Evolutionary conservation across 225 moss, liverwort and hornwort species (phyloP), one percentile per base, ranked within the genome.

Genomic region (Bryoerythrophyllum caledonicum): DNA sequence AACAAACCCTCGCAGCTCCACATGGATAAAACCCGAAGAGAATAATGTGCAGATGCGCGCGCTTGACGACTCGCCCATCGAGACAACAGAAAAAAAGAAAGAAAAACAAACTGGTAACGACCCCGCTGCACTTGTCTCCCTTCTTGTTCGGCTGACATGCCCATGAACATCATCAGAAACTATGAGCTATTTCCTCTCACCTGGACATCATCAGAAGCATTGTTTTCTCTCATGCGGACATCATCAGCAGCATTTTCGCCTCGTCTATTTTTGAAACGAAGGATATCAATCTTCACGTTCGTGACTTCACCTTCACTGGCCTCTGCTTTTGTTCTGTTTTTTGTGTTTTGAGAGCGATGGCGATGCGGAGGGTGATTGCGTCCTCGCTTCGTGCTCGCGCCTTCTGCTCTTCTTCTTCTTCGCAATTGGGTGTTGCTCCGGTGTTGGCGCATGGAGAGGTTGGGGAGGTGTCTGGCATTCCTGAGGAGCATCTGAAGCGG

Each of bases 401-500:
- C 52, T 75, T 65, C 35, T 74, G 59, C 57, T 46, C 24, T 15
- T 4, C 55, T 3, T 65, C 49, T 43, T 43, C 72, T 62, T 62
- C 73, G 10, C 34, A 66, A 63, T 68, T 75, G 41, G 32, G 1
- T 51, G 19, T 34, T 4, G 68, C 48, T 32, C 10, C 19, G 10
- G n/a, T 30, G 10, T 26, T 43, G 66, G 38, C 65, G 10, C n/a
- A 40, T 65, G 74, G 74, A 16, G 75, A 58, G 67, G 67, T 75
- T 65, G 66, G 57, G 2, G 58, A 71, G 70, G 76, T 71, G 0
- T 58, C 55, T 51, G 71, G 67, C 11, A 60, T 75, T 55, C 49
- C 72, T n/a, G 71, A 71, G 34, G 81, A 55, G 35, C 53, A 71
- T 41, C 67, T 52, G 25, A 76, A 71, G 69, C 71, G 66, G 25